Evolutionary conservation across 495 filamentous ascomycete genomes (phyloP).

Genomic region (Penicillium coprophilum): DNA sequence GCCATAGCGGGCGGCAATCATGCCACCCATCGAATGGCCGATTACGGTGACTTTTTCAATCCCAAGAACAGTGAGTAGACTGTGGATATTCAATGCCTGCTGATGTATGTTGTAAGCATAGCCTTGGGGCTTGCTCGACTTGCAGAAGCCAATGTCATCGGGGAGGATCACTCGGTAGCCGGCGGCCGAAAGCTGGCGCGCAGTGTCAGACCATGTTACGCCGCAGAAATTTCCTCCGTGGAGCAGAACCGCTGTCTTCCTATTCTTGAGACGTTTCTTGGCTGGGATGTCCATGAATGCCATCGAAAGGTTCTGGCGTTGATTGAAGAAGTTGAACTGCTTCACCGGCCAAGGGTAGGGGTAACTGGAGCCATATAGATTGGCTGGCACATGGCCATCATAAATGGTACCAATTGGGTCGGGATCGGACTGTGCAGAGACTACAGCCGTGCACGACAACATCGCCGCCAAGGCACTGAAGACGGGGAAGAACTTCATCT

Average conservation of each 20-base stretch:
- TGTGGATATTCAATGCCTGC: constrained; percentile 19
- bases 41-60: constrained; percentile 17
- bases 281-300: constrained; percentile 18
- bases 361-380: constrained; percentile 16
- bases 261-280: neutral
- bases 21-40: constrained; percentile 23
- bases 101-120: constrained; percentile 20
- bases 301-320: constrained; percentile 18
- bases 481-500: constrained; percentile 9
- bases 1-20: constrained; percentile 21
- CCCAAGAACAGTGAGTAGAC: constrained; percentile 15
- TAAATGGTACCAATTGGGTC: constrained; percentile 19
- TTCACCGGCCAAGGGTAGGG: constrained; percentile 21
- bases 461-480: constrained; percentile 3
- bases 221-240: constrained; percentile 22
- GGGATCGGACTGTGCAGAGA: constrained; percentile 11
- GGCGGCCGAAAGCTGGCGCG: constrained; percentile 13
- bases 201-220: constrained; percentile 20
- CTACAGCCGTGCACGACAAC: constrained; percentile 6
- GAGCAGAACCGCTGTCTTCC: constrained; percentile 12
- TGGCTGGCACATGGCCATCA: constrained; percentile 11
- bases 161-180: constrained; percentile 22
- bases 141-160: constrained; percentile 24
- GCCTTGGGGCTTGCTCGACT: constrained; percentile 22
- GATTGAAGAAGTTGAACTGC: constrained; percentile 20